Conservation (phyloP, 768 basidiomycete genomes). For the Boletus patriciae region DNA sequence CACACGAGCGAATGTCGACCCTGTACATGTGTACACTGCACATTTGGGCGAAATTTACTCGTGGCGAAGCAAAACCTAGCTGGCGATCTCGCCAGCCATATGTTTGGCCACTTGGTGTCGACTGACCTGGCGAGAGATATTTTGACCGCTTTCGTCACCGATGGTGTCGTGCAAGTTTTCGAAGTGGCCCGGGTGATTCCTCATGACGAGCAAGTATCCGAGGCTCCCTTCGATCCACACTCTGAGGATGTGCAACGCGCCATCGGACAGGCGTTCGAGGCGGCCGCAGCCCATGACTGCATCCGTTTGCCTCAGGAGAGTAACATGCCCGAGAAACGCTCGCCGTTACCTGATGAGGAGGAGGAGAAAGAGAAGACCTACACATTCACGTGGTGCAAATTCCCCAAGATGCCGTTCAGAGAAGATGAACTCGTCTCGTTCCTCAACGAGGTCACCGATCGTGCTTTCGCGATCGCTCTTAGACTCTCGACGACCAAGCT, state of each 20-base stretch:
- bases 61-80: not conserved
- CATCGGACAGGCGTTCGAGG: not conserved
- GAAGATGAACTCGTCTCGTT: constrained; percentile 4
- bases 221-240: not conserved
- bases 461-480: not conserved
- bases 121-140: constrained; percentile 1
- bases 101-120: constrained; percentile 4
- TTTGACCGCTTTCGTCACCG: not conserved
- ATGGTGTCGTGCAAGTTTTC: not conserved
- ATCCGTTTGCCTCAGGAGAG: not conserved
- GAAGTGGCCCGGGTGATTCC: not conserved
- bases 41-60: not conserved
- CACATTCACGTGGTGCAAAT: not conserved
- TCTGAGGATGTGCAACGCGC: not conserved
- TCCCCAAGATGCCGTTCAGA: not conserved
- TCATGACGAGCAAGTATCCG: not conserved
- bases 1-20: not conserved
- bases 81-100: constrained; percentile 10
- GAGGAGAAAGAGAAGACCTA: not conserved
- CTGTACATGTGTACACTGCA: not conserved
- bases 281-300: not conserved
- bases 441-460: constrained; percentile 7
- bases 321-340: not conserved
- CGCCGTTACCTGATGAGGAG: not conserved
- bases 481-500: not conserved